A percentile compares a stretch with the other conserved stretches of the same genome.
Conservation (phyloP, 2,329 filamentous ascomycete species). For the Tothia fuscella region DNA sequence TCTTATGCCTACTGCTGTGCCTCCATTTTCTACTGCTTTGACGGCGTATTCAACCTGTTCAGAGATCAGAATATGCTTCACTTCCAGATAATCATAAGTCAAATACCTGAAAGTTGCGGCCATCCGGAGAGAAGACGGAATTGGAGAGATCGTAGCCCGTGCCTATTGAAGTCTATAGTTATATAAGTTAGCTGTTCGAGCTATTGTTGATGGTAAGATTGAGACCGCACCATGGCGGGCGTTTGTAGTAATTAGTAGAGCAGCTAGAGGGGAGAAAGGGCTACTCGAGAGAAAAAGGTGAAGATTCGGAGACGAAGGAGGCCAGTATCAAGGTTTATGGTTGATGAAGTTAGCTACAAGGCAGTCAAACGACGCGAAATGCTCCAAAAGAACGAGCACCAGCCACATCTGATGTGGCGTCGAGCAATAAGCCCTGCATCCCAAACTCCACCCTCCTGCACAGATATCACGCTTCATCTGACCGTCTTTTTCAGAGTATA, state of each 20-base stretch:
- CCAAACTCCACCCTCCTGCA: too few species aligned
- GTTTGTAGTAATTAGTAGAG: not conserved
- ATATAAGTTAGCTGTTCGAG: not conserved
- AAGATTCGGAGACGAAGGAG: not conserved
- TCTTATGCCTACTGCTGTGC: slow-evolving; percentile 88
- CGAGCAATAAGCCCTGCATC: too few species aligned
- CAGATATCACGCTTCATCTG: too few species aligned
- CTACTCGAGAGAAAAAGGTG: not conserved
- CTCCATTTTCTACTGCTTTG: slow-evolving; percentile 96
- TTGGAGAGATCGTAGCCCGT: slow-evolving; percentile 99
- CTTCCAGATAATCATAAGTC: too few species aligned
- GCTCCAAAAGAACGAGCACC: too few species aligned
- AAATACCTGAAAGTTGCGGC: slow-evolving; percentile 87
- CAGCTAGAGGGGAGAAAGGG: not conserved
- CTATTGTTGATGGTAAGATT: not conserved
- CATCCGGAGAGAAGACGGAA: slow-evolving; percentile 98
- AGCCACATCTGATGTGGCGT: too few species aligned
- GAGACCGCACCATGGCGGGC: slow-evolving; percentile 3
- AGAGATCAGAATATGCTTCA: not conserved
- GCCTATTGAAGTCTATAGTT: slow-evolving; percentile 84
- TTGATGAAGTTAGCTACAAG: not conserved
- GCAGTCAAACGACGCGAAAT: not conserved
- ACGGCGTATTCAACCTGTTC: slow-evolving; percentile 78
- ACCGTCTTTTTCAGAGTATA: too few species aligned
- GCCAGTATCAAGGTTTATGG: not conserved